Evolutionary conservation across 305 asterid genomes (phyloP).

Genomic region (Rubia tinctorum): DNA sequence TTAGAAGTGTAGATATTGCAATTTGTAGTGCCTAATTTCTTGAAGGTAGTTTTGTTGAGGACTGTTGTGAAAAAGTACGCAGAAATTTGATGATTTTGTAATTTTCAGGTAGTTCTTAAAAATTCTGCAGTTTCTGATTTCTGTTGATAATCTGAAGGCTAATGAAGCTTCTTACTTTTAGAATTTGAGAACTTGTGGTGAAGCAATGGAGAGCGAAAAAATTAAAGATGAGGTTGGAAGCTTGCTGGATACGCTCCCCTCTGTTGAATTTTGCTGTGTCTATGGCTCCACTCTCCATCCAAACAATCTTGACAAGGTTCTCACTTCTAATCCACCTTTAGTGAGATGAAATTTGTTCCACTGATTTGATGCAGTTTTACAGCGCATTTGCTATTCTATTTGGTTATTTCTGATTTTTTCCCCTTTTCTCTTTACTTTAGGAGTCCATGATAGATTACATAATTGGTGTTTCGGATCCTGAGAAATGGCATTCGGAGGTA

Average conservation of each 20-base stretch:
- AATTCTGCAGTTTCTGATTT: not conserved
- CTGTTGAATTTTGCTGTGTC: conserved; percentile 72
- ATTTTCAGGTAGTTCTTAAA: not conserved
- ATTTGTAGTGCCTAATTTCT: no score
- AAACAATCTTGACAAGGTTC: conserved; percentile 64
- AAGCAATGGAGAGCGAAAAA: conserved; percentile 34
- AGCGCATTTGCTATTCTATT: not conserved
- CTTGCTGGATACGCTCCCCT: conserved; percentile 67
- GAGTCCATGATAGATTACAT: conserved; percentile 78
- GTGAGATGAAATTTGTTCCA: not conserved
- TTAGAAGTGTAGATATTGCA: no score
- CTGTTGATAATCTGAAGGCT: not conserved
- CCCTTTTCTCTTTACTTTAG: conserved; percentile 25
- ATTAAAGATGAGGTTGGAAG: conserved; percentile 29
- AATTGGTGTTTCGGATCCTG: conserved; percentile 82
- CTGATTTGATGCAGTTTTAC: not conserved
- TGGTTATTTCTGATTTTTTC: not conserved
- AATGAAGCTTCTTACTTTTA: not conserved
- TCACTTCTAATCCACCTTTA: not conserved
- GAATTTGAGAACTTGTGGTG: not conserved
- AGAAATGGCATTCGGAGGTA: conserved; percentile 83
- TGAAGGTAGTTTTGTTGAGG: no score
- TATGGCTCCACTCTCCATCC: conserved; percentile 93
- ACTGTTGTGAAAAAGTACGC: no score
- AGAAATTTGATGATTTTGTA: no score